phyloP scores from a whole-genome alignment of 805 yeast genomes.

The Candida namnaoensis region DNA sequence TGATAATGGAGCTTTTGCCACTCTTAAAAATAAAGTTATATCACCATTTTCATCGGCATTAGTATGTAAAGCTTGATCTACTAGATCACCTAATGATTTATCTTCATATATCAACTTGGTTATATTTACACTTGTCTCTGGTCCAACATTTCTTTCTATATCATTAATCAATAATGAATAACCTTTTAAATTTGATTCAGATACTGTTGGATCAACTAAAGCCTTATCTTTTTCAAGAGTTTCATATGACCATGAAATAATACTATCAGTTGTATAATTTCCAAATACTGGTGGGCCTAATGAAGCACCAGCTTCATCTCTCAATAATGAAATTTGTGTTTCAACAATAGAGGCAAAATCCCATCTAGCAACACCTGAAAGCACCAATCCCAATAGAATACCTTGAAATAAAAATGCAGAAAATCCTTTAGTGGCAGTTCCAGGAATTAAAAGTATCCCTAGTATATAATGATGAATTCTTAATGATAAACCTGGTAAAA shows the following conservation, averaged over 20 bases:
- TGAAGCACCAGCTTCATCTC: slow-evolving; percentile 64
- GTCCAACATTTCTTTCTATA: slow-evolving; percentile 64
- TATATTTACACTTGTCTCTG: slow-evolving; percentile 33
- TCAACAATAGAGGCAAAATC: slow-evolving; percentile 87
- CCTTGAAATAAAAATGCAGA: slow-evolving; percentile 79
- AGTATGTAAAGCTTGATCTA: slow-evolving; percentile 22
- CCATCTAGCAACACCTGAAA: slow-evolving; percentile 89
- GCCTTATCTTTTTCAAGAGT: slow-evolving; percentile 7
- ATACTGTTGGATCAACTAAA: slow-evolving; percentile 15
- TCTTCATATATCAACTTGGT: slow-evolving; percentile 23
- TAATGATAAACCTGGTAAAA: slow-evolving; percentile 59
- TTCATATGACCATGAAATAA: slow-evolving; percentile 19
- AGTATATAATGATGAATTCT: slow-evolving; percentile 78
- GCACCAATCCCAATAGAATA: slow-evolving; percentile 65
- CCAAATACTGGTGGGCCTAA: slow-evolving; percentile 40
- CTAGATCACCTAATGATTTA: slow-evolving; percentile 17
- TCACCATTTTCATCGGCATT: slow-evolving; percentile 20
- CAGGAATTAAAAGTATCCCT: slow-evolving; percentile 73
- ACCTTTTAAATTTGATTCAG: slow-evolving; percentile 31
- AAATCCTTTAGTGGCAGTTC: slow-evolving; percentile 67
- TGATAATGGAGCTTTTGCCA: slow-evolving; percentile 41
- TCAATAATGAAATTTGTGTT: slow-evolving; percentile 51
- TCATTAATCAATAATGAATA: slow-evolving; percentile 71
- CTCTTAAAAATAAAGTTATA: slow-evolving; percentile 40
- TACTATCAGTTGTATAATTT: slow-evolving; percentile 11